Evolutionary conservation across 495 filamentous ascomycete genomes (phyloP).

Genomic region (Hypoxylon fragiforme): DNA sequence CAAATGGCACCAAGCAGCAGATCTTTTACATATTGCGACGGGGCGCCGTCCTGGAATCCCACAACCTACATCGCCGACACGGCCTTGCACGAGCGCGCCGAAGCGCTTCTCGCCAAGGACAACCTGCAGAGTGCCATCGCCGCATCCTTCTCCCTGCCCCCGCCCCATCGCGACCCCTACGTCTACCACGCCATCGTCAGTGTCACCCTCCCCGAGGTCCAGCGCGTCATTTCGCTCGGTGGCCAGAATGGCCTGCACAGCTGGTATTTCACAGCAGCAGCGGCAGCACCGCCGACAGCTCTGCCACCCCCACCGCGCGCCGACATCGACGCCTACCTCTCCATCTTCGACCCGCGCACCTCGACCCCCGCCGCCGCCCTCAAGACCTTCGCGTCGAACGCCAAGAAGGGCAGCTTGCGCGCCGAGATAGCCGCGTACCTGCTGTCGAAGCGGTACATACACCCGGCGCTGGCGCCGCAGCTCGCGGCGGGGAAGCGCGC

Average conservation of each 20-base stretch:
- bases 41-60: conserved; percentile 33
- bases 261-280: conserved; percentile 54
- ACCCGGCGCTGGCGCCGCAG: conserved; percentile 28
- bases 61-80: conserved; percentile 28
- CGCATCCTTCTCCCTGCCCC: conserved; percentile 53
- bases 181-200: conserved; percentile 61
- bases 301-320: conserved; percentile 48
- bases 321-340: conserved; percentile 61
- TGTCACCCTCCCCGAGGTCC: conserved; percentile 55
- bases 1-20: conserved; percentile 21
- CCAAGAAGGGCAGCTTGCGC: conserved; percentile 59
- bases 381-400: conserved; percentile 57
- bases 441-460: conserved; percentile 44
- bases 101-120: conserved; percentile 41
- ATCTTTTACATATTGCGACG: conserved; percentile 34
- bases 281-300: conserved; percentile 29
- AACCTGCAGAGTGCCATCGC: conserved; percentile 54
- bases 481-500: conserved; percentile 43
- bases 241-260: conserved; percentile 45
- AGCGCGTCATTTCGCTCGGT: conserved; percentile 52
- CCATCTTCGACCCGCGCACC: conserved; percentile 56
- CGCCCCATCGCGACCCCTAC: conserved; percentile 50
- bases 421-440: conserved; percentile 54
- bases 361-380: conserved; percentile 56
- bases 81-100: conserved; percentile 30